Base-by-base conservation (phyloP, 1,139 yeast genomes). In the Starmera stellimalicola region DNA sequence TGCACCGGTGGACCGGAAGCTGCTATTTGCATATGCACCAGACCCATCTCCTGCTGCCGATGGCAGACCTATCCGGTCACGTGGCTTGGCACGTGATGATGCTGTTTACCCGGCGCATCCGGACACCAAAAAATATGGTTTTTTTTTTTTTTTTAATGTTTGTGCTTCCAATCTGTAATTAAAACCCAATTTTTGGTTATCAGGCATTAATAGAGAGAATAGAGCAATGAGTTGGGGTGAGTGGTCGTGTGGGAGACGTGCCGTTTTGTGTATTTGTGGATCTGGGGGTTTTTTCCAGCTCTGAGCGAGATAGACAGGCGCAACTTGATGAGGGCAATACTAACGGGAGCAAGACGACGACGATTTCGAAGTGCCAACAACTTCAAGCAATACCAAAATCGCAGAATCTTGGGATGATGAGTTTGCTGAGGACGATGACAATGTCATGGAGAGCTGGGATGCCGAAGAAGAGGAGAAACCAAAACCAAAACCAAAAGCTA, bases 281-380 rank as follows among this genome's bases (percentile, higher is more conserved):
- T 8, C 11, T 11, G 29, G 12, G 16, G 16, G 16, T 10, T 8
- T 26, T 6, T 7, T 14, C 10, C 19, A n/a, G 14, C 24, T 22
- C 18, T 19, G 16, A 25, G 29, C 24, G 27, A 27, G 29, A 7
- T 12, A 11, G 14, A 15, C 11, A 12, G 6, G 3, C n/a, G 11
- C n/a, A 6, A n/a, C n/a, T n/a, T n/a, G n/a, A n/a, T n/a, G n/a
- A n/a, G n/a, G n/a, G n/a, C n/a, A n/a, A n/a, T n/a, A n/a, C n/a
- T n/a, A n/a, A n/a, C n/a, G n/a, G n/a, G n/a, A n/a, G n/a, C n/a
- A 20, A 58, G 96, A 88, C 69, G 94, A 82, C 73, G 95, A 85
- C 60, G 94, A 83, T 52, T 82, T 85, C 54, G 91, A 80, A 40
- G 76, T 78, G 41, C 77, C 87, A 33, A 62, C 17, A 6, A 10